A percentile compares a stretch with the other conserved stretches of the same genome.
Conservation (phyloP, 345 rosid genomes). For the Cardiospermum halicacabum region DNA sequence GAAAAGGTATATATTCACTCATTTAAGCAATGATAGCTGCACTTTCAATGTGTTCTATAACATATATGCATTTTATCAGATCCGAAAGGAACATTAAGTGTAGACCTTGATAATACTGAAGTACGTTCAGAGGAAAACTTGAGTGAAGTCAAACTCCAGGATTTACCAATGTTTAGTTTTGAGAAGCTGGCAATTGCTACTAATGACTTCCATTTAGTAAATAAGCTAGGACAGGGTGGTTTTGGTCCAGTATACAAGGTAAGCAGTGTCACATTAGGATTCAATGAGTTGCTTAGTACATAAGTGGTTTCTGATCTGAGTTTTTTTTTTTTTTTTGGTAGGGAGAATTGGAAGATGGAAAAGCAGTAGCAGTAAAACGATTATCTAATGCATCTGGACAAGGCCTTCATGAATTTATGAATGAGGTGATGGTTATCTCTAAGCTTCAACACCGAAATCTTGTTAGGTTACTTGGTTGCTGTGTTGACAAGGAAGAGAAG, state of each 20-base stretch:
- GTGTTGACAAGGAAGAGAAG: too few species aligned
- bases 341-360: too few species aligned
- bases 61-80: neutral
- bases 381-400: too few species aligned
- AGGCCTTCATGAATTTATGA: too few species aligned
- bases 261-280: neutral
- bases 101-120: neutral
- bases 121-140: neutral
- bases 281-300: neutral
- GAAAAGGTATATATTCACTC: too few species aligned
- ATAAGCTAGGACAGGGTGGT: conserved; percentile 34
- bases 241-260: conserved; percentile 26
- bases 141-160: conserved; percentile 14
- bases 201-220: conserved; percentile 18
- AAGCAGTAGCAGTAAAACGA: too few species aligned
- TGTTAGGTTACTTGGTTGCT: too few species aligned
- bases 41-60: too few species aligned
- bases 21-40: too few species aligned
- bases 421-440: too few species aligned
- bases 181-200: conserved; percentile 37
- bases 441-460: too few species aligned
- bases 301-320: neutral
- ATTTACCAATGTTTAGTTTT: conserved; percentile 30
- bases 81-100: neutral
- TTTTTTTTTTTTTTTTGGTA: too few species aligned